Conservation (phyloP, 164 flowering plant species). For the Magnolia officinalis region DNA sequence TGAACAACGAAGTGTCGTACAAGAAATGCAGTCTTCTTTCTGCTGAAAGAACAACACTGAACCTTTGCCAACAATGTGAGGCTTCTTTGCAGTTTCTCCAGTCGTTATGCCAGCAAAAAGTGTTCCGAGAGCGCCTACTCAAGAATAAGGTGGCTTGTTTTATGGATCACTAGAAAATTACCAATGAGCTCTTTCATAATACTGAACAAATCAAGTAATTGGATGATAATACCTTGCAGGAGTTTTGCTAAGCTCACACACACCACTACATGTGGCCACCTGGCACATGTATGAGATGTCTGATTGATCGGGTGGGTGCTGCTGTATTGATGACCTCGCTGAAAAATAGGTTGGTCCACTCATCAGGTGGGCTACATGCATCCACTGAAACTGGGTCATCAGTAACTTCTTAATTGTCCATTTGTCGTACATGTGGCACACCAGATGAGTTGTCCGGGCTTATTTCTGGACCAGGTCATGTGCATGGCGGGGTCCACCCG, state of each 20-base stretch:
- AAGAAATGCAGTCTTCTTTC: conserved; percentile 23
- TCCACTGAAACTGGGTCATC: neutral
- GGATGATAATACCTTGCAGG: neutral
- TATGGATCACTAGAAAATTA: conserved; percentile 4
- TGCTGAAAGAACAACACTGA: conserved; percentile 41
- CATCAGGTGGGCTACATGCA: neutral
- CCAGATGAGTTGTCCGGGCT: neutral
- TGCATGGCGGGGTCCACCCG: neutral
- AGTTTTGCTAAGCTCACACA: neutral
- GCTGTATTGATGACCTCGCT: neutral
- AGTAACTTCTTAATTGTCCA: neutral
- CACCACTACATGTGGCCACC: neutral
- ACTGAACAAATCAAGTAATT: neutral
- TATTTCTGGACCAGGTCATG: neutral
- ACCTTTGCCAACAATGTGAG: conserved; percentile 81
- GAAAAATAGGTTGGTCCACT: neutral
- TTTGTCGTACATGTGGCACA: too few species aligned
- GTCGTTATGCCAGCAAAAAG: conserved; percentile 74
- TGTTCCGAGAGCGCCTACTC: conserved; percentile 77
- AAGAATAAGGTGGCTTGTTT: conserved; percentile 63
- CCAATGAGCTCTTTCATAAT: neutral
- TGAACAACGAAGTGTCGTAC: conserved; percentile 22
- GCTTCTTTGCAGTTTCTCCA: conserved; percentile 85
- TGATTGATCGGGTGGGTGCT: neutral
- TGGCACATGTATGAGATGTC: neutral